phyloP scores from a whole-genome alignment of 495 filamentous ascomycete species.

The Lichina pygmaea region DNA sequence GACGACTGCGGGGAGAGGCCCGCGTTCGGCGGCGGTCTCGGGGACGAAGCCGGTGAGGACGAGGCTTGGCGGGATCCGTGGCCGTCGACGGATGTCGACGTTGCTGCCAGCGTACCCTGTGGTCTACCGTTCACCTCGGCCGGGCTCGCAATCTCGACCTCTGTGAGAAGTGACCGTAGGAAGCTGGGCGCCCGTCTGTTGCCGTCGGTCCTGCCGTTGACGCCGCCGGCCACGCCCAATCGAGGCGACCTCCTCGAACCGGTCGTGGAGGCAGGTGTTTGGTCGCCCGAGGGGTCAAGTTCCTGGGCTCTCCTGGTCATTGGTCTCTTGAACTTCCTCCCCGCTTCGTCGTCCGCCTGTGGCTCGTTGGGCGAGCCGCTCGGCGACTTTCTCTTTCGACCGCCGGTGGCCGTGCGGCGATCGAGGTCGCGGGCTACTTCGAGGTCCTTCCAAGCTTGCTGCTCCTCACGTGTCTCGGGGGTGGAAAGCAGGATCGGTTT shows the following conservation, averaged over 20 bases:
- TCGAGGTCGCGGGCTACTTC: constrained; percentile 56
- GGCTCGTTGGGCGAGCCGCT: constrained; percentile 40
- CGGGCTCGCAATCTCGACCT: constrained; percentile 46
- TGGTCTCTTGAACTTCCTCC: constrained; percentile 63
- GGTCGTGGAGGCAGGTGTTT: constrained; percentile 13
- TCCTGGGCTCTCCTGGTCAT: constrained; percentile 33
- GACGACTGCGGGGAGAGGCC: constrained; percentile 20
- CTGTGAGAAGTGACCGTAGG: constrained; percentile 56
- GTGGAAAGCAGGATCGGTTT: constrained; percentile 18
- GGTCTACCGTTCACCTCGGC: constrained; percentile 24
- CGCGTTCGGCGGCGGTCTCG: constrained; percentile 40
- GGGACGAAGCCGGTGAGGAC: constrained; percentile 44
- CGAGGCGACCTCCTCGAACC: background rate
- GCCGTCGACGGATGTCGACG: constrained; percentile 18
- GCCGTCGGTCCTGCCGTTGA: background rate
- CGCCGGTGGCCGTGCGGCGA: constrained; percentile 7
- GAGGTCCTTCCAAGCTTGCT: constrained; percentile 67
- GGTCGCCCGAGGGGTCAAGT: constrained; percentile 18
- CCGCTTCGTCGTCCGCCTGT: constrained; percentile 29
- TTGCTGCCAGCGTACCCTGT: constrained; percentile 17
- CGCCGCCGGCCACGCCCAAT: too few species aligned
- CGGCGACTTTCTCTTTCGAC: constrained; percentile 54
- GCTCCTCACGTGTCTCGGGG: constrained; percentile 50
- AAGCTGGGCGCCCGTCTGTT: constrained; percentile 27
- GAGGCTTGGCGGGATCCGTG: constrained; percentile 38